Base-by-base conservation (phyloP, 176 grass and related monocot genomes). In the Zoysia pacifica region DNA sequence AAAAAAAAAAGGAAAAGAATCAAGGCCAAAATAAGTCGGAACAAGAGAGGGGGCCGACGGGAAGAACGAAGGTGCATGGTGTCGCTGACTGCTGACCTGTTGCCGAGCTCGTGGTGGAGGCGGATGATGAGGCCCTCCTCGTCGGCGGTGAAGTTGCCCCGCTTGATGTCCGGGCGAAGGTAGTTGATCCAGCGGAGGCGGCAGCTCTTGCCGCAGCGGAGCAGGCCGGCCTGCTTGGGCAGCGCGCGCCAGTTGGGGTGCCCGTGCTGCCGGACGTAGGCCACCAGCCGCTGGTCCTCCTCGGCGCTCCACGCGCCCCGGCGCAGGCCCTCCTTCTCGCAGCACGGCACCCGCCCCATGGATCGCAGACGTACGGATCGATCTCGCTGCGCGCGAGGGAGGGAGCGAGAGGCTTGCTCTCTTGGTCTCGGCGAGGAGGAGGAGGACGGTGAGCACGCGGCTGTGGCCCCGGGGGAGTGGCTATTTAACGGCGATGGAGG, bases 161-260 rank as follows among this genome's bases (percentile, higher is more conserved):
- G 83, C 84, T 89, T 93, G 72, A 93, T 86, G 81, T 89, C 87
- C 8, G 90, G 90, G 18, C 87, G 81, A 66, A 91, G 85, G 85
- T 91, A 91, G 82, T 91, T 91, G 82, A 88, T 85, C 89, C 89
- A 91, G 38, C 89, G 81, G 2, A 91, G 82, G 44, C 89, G 77
- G 82, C 89, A 91, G 63, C 85, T 88, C 62, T 91, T 91, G 4
- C 89, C 85, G 77, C 89, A 91, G 67, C 83, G 72, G 67, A 87
- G 82, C 4, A 91, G 54, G 60, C 89, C 85, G 12, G 89, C 89
- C 4, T 74, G 89, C 45, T 62, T 84, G 1, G 89, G 89, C 67
- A 91, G 89, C 16, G 89, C 77, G 58, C 89, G 85, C 89, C 89
- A 91, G 72, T 91, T 91, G 72, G 75, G 77, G 81, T 91, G 89